Evolutionary conservation across 257 asterid genomes (phyloP).

Genomic region (Pogostemon cablin): DNA sequence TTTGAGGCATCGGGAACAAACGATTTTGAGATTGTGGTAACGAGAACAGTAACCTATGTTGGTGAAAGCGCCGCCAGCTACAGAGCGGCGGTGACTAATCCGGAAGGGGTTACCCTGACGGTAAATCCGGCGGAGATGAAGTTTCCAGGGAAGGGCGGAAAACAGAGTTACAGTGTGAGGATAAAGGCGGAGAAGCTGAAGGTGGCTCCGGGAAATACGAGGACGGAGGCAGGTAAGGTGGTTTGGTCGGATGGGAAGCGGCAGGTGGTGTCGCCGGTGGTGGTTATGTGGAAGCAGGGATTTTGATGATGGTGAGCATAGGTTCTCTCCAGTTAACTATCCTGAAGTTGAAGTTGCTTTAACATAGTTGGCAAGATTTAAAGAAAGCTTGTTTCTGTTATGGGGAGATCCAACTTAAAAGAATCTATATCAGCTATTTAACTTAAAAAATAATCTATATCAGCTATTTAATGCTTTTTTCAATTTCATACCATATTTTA

Average conservation of each 20-base stretch:
- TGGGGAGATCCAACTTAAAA: too few species aligned
- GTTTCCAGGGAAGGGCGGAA: slow-evolving; percentile 52
- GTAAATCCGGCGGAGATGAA: slow-evolving; percentile 56
- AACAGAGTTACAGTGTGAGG: slow-evolving; percentile 46
- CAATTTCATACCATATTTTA: too few species aligned
- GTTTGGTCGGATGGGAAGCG: slow-evolving; percentile 67
- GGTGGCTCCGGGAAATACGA: slow-evolving; percentile 45
- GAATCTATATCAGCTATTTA: too few species aligned
- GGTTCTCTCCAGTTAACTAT: background rate
- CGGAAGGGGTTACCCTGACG: slow-evolving; percentile 44
- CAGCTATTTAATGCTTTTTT: too few species aligned
- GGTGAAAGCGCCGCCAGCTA: slow-evolving; percentile 44
- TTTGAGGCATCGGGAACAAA: slow-evolving; percentile 39
- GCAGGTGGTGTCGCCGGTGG: slow-evolving; percentile 67
- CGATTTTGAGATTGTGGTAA: slow-evolving; percentile 31
- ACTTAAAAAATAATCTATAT: too few species aligned
- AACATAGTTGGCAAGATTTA: too few species aligned
- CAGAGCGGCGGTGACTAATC: slow-evolving; percentile 39
- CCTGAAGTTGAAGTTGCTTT: background rate
- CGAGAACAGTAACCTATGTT: slow-evolving; percentile 64
- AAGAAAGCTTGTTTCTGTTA: too few species aligned
- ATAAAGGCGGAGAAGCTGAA: slow-evolving; percentile 50
- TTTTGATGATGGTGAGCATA: slow-evolving; percentile 29
- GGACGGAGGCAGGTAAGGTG: slow-evolving; percentile 62
- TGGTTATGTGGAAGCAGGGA: slow-evolving; percentile 60